Base-by-base conservation (phyloP, 257 asterid genomes). In the Fraxinus cuspidata region DNA sequence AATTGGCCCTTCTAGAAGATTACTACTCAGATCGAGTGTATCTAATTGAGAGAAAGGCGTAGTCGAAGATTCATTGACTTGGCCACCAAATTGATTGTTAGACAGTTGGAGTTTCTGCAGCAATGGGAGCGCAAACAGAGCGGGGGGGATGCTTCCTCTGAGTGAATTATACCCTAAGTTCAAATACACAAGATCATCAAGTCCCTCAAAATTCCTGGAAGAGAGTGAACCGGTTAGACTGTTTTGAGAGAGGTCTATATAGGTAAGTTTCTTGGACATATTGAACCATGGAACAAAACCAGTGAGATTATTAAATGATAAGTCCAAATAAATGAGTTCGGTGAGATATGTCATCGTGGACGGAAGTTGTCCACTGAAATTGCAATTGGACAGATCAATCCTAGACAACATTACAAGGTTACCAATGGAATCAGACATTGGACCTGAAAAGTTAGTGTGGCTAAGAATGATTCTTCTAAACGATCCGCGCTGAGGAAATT, bases 251-350 rank as follows among this genome's bases (percentile, higher is more conserved):
- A 77, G 79, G 47, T 82, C 77, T 18, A 86, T 32, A 49, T 67
- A 44, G 34, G 32, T 32, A 19, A 88, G 83, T 19, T 84, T 83
- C 79, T 75, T 74, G 64, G 82, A 64, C 81, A 11, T 0, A 6
- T 29, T 40, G 34, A 84, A 86, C 27, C 16, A 12, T 47, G 87
- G 91, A 60, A 89, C 28, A 5, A 73, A 37, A 77, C 90, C 87
- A 31, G 71, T 63, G 72, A 89, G 81, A 35, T 28, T 71, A 71
- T 88, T 88, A 0, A 0, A 0, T 1, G 90, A 86, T 19, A 89
- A 75, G 49, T 86, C 92, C 72, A 88, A 32, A 65, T 44, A 58
- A 40, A 19, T 72, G 1, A 88, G 83, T 40, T 78, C 85, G 0
- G 42, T 66, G 11, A 88, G 74, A 68, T 82, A 73, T 11, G 12